Percentiles rank a stretch among this genome's conserved stretches.
Evolutionary conservation across 2,329 filamentous ascomycete species (phyloP).

Genomic region (Exophiala calicioides): DNA sequence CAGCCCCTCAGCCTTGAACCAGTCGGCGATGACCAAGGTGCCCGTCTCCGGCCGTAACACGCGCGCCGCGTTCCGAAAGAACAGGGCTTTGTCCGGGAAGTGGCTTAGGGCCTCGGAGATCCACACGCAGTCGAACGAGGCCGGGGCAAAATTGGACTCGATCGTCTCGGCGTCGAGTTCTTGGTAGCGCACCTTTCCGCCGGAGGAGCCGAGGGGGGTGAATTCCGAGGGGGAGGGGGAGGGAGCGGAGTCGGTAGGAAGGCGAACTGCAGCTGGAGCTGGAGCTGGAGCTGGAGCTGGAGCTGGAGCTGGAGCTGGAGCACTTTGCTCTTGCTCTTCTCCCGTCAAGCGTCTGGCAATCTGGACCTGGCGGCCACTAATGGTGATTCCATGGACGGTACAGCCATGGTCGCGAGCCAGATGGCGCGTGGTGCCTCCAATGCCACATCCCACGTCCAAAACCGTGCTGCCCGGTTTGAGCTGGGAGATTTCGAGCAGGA

Average conservation of each 20-base stretch:
- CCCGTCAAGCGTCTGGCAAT: constrained; percentile 56
- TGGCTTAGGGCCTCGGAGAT: constrained; percentile 64
- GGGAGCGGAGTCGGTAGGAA: not conserved
- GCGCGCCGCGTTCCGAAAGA: constrained; percentile 56
- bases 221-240: constrained; percentile 34
- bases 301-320: not conserved
- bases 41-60: constrained; percentile 53
- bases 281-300: not conserved
- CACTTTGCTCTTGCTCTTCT: no score
- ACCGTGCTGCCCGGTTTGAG: constrained; percentile 43
- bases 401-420: constrained; percentile 56
- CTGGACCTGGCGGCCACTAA: constrained; percentile 61
- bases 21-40: constrained; percentile 61
- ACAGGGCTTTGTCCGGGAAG: constrained; percentile 60
- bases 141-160: constrained; percentile 51
- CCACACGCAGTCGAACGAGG: constrained; percentile 59
- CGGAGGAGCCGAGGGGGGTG: constrained; percentile 39
- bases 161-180: constrained; percentile 65
- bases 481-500: constrained; percentile 54
- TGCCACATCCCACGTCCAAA: constrained; percentile 62
- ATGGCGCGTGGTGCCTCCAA: constrained; percentile 61
- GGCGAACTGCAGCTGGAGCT: not conserved
- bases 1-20: constrained; percentile 59
- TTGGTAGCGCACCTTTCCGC: constrained; percentile 55
- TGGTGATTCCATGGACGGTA: constrained; percentile 61